A percentile compares a stretch with the other conserved stretches of the same genome.
Evolutionary conservation across 768 basidiomycete genomes (phyloP).

Genomic region (Aureoboletus auriporus): DNA sequence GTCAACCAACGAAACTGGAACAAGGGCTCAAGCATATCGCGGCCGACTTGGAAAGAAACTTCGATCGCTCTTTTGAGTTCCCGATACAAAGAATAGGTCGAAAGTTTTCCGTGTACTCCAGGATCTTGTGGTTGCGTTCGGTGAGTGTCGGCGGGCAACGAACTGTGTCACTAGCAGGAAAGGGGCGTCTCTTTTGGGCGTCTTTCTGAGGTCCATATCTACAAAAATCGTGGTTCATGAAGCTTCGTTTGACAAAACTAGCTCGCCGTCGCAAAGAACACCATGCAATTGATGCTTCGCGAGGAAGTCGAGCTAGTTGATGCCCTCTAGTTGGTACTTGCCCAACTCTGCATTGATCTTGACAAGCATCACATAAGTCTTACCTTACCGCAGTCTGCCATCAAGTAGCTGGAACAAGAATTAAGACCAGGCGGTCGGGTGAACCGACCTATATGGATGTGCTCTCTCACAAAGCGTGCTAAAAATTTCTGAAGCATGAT

Average conservation of each 20-base stretch:
- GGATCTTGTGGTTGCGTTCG: conserved; percentile 95
- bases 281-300: conserved; percentile 98
- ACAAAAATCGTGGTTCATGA: conserved; percentile 1
- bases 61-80: conserved; percentile 73
- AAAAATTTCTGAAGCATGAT: conserved; percentile 92
- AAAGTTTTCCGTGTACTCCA: conserved; percentile 85
- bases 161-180: conserved; percentile 68
- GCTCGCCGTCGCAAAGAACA: conserved; percentile 90
- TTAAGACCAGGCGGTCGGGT: conserved; percentile 94
- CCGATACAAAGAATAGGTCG: conserved; percentile 87
- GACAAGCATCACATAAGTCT: conserved; percentile 83
- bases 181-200: conserved; percentile 76
- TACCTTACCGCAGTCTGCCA: conserved; percentile 91
- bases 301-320: conserved; percentile 98
- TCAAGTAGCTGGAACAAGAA: conserved; percentile 93
- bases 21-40: conserved; percentile 77
- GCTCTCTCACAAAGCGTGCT: conserved; percentile 90
- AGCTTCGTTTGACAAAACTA: not conserved
- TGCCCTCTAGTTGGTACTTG: conserved; percentile 97
- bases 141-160: conserved; percentile 97
- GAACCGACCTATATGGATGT: conserved; percentile 69
- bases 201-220: conserved; percentile 99
- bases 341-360: conserved; percentile 90
- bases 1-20: conserved; percentile 51
- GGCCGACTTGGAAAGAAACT: conserved; percentile 58